phyloP scores from a whole-genome alignment of 306 rosid genomes.

The Acacia crassicarpa region DNA sequence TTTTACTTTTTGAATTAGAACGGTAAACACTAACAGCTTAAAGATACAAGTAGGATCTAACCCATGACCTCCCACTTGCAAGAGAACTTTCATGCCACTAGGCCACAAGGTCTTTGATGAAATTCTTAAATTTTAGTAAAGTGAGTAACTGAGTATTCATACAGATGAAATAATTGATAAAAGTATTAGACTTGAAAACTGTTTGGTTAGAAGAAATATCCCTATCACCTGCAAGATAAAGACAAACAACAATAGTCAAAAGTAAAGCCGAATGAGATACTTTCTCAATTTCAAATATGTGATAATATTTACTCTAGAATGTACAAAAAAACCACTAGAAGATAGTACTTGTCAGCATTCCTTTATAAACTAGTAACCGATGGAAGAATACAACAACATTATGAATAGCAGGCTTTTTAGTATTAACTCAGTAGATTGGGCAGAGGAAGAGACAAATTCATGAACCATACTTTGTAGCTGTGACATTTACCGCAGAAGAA shows the following conservation, averaged over 20 bases:
- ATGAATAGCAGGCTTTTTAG: not conserved
- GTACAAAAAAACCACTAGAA: not conserved
- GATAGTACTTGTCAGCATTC: not conserved
- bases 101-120: too few species aligned
- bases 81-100: too few species aligned
- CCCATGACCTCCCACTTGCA: too few species aligned
- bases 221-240: not conserved
- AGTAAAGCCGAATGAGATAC: not conserved
- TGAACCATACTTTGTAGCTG: conserved; percentile 47
- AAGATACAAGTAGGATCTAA: too few species aligned
- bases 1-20: too few species aligned
- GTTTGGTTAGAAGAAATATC: not conserved
- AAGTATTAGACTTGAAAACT: not conserved
- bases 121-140: not conserved
- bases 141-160: not conserved
- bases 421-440: not conserved
- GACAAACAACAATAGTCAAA: not conserved
- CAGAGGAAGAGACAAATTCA: conserved; percentile 5
- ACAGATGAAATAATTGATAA: not conserved
- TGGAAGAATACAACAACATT: not conserved
- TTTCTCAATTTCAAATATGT: not conserved
- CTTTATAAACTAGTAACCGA: not conserved
- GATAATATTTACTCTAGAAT: not conserved
- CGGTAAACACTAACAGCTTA: too few species aligned
- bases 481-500: conserved; percentile 36